Evolutionary conservation across 2,329 filamentous ascomycete genomes (phyloP), one percentile per base, ranked within the genome.

Genomic region (Chaetomiaceae sp.): DNA sequence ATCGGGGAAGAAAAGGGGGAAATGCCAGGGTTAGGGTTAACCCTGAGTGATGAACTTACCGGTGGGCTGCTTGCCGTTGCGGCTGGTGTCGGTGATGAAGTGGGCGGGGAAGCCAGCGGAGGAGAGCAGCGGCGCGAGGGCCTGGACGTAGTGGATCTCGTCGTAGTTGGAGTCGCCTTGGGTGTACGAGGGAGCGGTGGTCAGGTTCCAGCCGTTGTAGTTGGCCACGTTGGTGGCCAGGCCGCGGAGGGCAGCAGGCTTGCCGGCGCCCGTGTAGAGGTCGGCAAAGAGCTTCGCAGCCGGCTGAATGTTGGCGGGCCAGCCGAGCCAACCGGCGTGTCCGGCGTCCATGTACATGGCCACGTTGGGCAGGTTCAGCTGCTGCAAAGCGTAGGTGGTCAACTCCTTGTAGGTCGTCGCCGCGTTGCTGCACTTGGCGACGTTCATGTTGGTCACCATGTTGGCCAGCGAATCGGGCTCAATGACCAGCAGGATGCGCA

Each of bases 41-140:
- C n/a, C n/a, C n/a, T n/a, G n/a, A n/a, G n/a, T n/a, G n/a, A n/a
- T n/a, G n/a, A n/a, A 45, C 48, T 22, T 47, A 47, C 48, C 78
- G 17, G 78, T 81, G 44, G 76, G 81, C 54, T 83, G 80, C 57
- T 74, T 75, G 32, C 68, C 68, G n/a, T 62, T 68, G 38, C 82
- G 79, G 49, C 73, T 68, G 36, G 71, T 69, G 53, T 74, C 73
- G 9, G 69, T 64, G 56, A 77, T 70, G 62, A 75, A 75, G 56
- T 70, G 64, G 9, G 67, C 69, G 32, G 65, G 58, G 64, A 67
- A 75, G 49, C 72, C 72, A 22, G 60, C 54, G 0, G 68, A 59
- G 2, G 70, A 67, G 26, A 87, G 76, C 19, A 82, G 75, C 6
- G 78, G 73, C 7, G 79, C 79, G 57, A 93, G 80, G 45, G 83